phyloP scores from a whole-genome alignment of 1,284 basidiomycete genomes.

The Tilletia walkeri region DNA sequence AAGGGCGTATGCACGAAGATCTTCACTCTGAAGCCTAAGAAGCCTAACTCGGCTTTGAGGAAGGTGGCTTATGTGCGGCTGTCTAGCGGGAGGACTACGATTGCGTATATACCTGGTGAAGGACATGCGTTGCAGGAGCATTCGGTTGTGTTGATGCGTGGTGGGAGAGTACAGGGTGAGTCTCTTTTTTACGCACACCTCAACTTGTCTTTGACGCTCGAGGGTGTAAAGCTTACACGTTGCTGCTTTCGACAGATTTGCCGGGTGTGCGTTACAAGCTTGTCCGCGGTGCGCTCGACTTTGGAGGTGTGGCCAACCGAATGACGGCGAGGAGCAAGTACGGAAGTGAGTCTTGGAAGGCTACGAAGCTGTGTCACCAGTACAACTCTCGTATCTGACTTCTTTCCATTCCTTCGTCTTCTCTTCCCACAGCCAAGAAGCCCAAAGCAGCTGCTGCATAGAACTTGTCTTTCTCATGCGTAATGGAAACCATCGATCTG shows the following conservation, averaged over 20 bases:
- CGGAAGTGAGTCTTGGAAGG: constrained; percentile 68
- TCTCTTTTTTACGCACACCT: constrained; percentile 53
- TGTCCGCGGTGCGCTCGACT: constrained; percentile 87
- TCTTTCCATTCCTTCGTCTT: not conserved
- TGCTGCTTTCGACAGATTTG: not conserved
- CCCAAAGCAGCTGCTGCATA: constrained; percentile 14
- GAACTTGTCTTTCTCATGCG: not conserved
- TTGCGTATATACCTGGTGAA: constrained; percentile 95
- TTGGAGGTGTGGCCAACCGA: constrained; percentile 84
- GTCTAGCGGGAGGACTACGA: constrained; percentile 80
- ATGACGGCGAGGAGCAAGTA: constrained; percentile 84
- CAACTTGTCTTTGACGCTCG: not conserved
- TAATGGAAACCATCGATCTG: too few relatives aligned
- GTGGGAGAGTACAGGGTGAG: constrained; percentile 89
- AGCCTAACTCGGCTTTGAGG: constrained; percentile 97
- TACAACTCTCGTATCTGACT: not conserved
- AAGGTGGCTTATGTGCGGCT: constrained; percentile 95
- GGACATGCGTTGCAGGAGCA: constrained; percentile 99
- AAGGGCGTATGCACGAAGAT: constrained; percentile 54
- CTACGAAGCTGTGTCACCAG: not conserved
- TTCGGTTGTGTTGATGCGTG: constrained; percentile 86
- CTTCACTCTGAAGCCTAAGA: constrained; percentile 74
- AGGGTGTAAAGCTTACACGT: not conserved
- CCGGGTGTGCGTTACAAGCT: constrained; percentile 79
- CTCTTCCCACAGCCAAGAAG: constrained; percentile 10